A percentile compares a stretch with the other conserved stretches of the same genome.
Evolutionary conservation across 768 basidiomycete species (phyloP).

Genomic region (Termitomyces sp.): DNA sequence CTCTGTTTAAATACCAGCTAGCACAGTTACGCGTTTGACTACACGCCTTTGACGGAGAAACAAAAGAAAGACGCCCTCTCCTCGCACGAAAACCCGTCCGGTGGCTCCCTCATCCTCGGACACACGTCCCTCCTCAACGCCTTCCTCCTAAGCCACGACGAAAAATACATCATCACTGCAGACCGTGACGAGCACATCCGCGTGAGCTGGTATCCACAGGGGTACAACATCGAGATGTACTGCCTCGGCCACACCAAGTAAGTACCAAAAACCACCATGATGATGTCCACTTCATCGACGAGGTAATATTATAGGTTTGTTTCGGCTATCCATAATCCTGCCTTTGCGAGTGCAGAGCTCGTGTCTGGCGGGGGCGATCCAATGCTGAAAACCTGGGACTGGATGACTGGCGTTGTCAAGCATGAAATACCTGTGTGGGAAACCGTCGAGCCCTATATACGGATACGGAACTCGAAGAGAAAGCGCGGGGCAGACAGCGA

Average conservation of each 20-base stretch:
- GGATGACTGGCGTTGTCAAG: constrained; percentile 55
- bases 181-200: constrained; percentile 96
- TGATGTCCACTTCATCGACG: background rate
- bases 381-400: constrained; percentile 73
- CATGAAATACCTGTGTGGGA: constrained; percentile 47
- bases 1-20: background rate
- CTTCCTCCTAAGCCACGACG: constrained; percentile 62
- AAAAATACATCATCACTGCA: constrained; percentile 76
- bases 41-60: constrained; percentile 22
- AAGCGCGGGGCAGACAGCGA: constrained; percentile 27
- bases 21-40: constrained; percentile 57
- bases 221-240: constrained; percentile 80
- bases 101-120: constrained; percentile 71
- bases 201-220: constrained; percentile 84
- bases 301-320: constrained; percentile 46
- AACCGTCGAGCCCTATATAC: constrained; percentile 44
- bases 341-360: constrained; percentile 38
- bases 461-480: constrained; percentile 29
- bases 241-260: constrained; percentile 84
- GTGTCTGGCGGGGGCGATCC: constrained; percentile 90
- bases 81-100: constrained; percentile 67
- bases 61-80: constrained; percentile 34
- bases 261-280: constrained; percentile 15
- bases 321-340: constrained; percentile 71
- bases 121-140: constrained; percentile 83